Evolutionary conservation across 768 basidiomycete species (phyloP), one percentile per base, ranked within the genome.

Genomic region (Gelatoporia subvermispora): DNA sequence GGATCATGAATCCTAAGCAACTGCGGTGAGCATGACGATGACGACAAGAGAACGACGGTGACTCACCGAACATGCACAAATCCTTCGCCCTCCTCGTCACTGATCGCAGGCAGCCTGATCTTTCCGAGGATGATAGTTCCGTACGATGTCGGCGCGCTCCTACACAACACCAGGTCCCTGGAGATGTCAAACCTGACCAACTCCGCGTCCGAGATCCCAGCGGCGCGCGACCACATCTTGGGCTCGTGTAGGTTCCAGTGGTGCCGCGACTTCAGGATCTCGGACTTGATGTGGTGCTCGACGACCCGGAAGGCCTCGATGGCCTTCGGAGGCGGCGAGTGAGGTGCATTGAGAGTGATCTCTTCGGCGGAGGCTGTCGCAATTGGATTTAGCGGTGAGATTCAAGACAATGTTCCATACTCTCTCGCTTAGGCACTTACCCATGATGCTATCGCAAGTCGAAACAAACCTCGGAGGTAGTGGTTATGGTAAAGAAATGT

Each of bases 81-180:
- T 10, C 86, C 86, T 56, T 72, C 71, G 23, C 86, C 84, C 57
- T 78, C 68, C 24, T 63, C 70, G 58, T 87, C 85, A 7, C 77
- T 69, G 45, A 88, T 68, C 18, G 77, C 83, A 8, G 85, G 84
- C 39, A 89, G 72, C 56, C 76, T 77, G 62, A 89, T 77, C 73
- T 90, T 88, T 22, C 88, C 87, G 10, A 91, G 63, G 51, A 91
- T 77, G 48, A 89, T 78, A 9, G 74, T 78, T 15, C 88, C 88
- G 62, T 89, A 81, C 49, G 81, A 74, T 28, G 81, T 82, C 34
- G 65, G 52, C 3, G 74, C 84, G 57, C 77, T 82, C 47, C 84
- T 71, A 24, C 73, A 62, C 53, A 66, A 56, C 13, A 75, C 68
- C 39, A 77, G 67, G 53, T 75, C 74, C 4, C 66, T 37, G 55